A percentile compares a stretch with the other conserved stretches of the same genome.
phyloP scores from a whole-genome alignment of 305 asterid species.

The Ajuga reptans region DNA sequence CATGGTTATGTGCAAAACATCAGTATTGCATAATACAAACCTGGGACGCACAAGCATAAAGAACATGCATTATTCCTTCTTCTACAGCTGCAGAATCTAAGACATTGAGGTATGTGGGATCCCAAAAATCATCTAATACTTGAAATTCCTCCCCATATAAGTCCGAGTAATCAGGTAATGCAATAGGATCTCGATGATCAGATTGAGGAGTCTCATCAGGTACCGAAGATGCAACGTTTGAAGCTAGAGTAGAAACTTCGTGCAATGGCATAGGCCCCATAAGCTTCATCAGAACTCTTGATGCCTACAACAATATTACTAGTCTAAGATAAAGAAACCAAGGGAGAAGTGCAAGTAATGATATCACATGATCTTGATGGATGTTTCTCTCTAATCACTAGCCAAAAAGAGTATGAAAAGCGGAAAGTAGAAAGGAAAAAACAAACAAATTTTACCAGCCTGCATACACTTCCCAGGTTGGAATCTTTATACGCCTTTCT shows the following conservation, averaged over 20 bases:
- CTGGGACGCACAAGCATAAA: slow-evolving; percentile 93
- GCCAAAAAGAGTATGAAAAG: slow-evolving; percentile 11
- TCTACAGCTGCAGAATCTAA: slow-evolving; percentile 73
- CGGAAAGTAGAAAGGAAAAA: slow-evolving; percentile 15
- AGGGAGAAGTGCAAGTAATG: slow-evolving; percentile 11
- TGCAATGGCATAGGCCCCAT: slow-evolving; percentile 40
- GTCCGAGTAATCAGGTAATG: slow-evolving; percentile 55
- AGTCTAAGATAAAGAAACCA: slow-evolving; percentile 17
- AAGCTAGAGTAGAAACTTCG: slow-evolving; percentile 37
- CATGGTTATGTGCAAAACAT: neutral
- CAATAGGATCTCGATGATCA: slow-evolving; percentile 33
- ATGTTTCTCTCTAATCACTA: neutral
- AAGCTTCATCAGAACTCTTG: slow-evolving; percentile 56
- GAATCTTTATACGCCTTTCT: slow-evolving; percentile 84
- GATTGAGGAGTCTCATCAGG: slow-evolving; percentile 44
- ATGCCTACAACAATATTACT: slow-evolving; percentile 43
- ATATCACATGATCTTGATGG: neutral
- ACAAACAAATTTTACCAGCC: slow-evolving; percentile 50
- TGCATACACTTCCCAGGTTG: slow-evolving; percentile 70
- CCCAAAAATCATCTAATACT: slow-evolving; percentile 52
- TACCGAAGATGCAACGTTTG: slow-evolving; percentile 36
- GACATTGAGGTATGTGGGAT: slow-evolving; percentile 48
- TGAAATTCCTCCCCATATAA: slow-evolving; percentile 81
- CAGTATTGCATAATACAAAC: slow-evolving; percentile 37
- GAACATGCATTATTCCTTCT: slow-evolving; percentile 90